Evolutionary conservation across 2,329 filamentous ascomycete genomes (phyloP).

Genomic region (Camillea tinctor): DNA sequence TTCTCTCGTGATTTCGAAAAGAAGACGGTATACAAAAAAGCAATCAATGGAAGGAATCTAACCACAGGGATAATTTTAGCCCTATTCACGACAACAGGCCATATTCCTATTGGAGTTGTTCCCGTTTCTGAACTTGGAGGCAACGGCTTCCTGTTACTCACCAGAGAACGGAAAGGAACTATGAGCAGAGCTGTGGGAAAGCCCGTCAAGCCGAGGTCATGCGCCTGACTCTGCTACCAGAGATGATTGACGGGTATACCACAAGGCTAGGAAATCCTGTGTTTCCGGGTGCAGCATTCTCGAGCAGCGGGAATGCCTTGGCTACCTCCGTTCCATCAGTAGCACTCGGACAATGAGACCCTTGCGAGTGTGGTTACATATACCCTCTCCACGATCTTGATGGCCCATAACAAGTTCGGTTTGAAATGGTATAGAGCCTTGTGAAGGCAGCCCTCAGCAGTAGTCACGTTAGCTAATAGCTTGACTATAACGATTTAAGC

Average conservation of each 20-base stretch:
- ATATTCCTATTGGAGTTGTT: constrained; percentile 23
- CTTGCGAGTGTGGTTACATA: constrained; percentile 38
- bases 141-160: constrained; percentile 44
- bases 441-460: constrained; percentile 40
- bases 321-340: constrained; percentile 38
- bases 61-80: constrained; percentile 41
- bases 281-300: constrained; percentile 23
- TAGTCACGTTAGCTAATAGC: constrained; percentile 43
- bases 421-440: constrained; percentile 30
- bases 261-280: constrained; percentile 25
- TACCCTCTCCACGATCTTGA: constrained; percentile 38
- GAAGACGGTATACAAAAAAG: constrained; percentile 42
- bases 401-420: constrained; percentile 20
- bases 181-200: constrained; percentile 42
- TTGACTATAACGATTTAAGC: constrained; percentile 40
- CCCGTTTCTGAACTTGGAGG: constrained; percentile 31
- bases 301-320: constrained; percentile 41
- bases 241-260: constrained; percentile 13
- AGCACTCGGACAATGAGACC: constrained; percentile 44
- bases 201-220: constrained; percentile 39
- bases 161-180: constrained; percentile 40
- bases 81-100: constrained; percentile 41
- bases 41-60: constrained; percentile 42
- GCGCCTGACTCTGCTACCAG: constrained; percentile 15
- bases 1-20: constrained; percentile 38